Evolutionary conservation across 139 green algal species (phyloP), one percentile per base, ranked within the genome.

Genomic region (Choricystis sp.): DNA sequence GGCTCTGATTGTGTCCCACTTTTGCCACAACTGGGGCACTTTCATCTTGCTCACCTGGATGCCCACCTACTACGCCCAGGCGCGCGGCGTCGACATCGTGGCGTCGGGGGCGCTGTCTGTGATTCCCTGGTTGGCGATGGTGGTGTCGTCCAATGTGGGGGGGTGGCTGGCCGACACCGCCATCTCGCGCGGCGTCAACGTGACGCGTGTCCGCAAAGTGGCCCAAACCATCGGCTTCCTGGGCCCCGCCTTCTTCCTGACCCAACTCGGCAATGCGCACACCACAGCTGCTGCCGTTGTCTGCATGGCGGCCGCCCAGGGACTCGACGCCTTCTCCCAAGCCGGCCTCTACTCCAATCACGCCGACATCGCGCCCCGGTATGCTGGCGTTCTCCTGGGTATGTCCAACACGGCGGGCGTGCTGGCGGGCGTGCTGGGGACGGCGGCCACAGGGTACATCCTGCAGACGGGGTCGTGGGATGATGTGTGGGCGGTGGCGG

Each of bases 11-110:
- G 25, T 73, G 4, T 87, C 65, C 63, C 89, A 98, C 75, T 99
- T 99, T 71, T 97, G 90, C 77, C 90, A 99, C 79, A 97, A 99
- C 78, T 99, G 87, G 86, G 92, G 93, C 61, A 93, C 86, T 30
- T 98, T 99, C 80, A 99, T 98, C 73, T 77, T 97, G 63, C 85
- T 99, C 2, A 98, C 90, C 0, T 99, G 91, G 91, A 98, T 97
- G 93, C 93, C 93, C 27, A 89, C 85, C 20, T 99, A 98, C 75
- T 99, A 96, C 82, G 92, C 86, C 66, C 83, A 89, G 69, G 90
- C 94, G 29, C 70, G 98, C 56, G 85, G 86, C 26, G 73, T 97
- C 29, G 84, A 97, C 72, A 75, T 98, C 26, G 77, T 81, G 56
- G 75, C 85, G 68, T 85, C 69, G 22, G 88, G 91, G 48, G 69